These are phyloP conservation scores for Scenedesmus sp. DNA, from an alignment of 163 green algal species.

Conservation along the genomic window DNA sequence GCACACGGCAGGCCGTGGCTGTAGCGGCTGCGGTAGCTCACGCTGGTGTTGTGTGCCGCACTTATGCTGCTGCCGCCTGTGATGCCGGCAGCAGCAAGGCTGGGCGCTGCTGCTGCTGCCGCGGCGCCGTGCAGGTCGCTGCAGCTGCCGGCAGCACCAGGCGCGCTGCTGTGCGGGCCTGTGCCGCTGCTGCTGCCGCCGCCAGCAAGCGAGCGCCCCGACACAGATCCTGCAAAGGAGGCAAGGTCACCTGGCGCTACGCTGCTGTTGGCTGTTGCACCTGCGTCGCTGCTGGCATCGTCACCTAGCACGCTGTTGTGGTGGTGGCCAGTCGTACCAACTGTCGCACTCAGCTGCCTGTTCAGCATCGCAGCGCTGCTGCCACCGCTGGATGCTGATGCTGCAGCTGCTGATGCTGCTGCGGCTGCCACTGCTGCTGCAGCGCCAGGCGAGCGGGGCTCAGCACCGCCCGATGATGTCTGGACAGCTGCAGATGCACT, in stretches of 20 bases:
- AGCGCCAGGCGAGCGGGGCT: constrained; percentile 26
- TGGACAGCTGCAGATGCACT: neutral
- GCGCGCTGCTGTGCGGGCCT: neutral
- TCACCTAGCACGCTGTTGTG: neutral
- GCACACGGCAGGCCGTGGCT: constrained; percentile 62
- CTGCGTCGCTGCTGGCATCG: constrained; percentile 20
- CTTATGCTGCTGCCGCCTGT: neutral
- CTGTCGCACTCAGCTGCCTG: constrained; percentile 23
- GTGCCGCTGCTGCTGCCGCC: neutral
- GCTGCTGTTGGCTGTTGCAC: constrained; percentile 13
- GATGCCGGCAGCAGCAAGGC: neutral
- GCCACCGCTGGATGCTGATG: neutral
- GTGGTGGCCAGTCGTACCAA: constrained; percentile 38
- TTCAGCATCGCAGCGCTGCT: neutral
- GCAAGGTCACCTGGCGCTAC: constrained; percentile 1
- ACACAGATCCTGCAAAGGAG: neutral
- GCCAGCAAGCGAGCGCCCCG: neutral
- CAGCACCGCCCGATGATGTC: neutral
- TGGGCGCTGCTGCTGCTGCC: neutral
- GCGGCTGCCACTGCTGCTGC: constrained; percentile 45
- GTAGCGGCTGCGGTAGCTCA: constrained; percentile 1
- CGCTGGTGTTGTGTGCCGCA: neutral
- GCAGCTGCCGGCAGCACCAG: constrained; percentile 4
- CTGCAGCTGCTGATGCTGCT: constrained; percentile 25
- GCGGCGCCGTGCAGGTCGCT: neutral